Conservation (phyloP, 148 eudicot species). For the Nyssa sinensis region DNA sequence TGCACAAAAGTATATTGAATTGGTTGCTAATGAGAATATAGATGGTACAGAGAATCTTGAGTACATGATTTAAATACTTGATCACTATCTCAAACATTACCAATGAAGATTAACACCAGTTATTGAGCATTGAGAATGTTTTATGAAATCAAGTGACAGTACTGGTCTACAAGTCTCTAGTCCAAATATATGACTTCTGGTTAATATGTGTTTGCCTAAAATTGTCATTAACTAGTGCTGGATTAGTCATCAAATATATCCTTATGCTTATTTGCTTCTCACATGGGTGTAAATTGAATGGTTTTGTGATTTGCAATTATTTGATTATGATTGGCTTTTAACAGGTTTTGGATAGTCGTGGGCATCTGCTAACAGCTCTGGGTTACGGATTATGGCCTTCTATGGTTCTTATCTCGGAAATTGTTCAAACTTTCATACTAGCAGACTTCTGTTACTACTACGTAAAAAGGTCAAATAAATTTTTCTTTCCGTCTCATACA, state of each 20-base stretch:
- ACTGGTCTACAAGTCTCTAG: neutral
- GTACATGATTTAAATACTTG: no score
- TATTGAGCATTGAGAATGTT: neutral
- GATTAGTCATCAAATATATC: neutral
- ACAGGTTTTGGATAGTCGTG: conserved; percentile 87
- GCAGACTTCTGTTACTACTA: conserved; percentile 98
- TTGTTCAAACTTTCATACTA: conserved; percentile 90
- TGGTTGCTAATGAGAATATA: neutral
- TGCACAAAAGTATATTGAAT: neutral
- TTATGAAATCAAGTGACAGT: neutral
- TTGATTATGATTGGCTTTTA: neutral
- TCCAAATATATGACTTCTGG: neutral
- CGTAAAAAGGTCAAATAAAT: conserved; percentile 59
- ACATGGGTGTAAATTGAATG: neutral
- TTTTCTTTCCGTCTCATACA: neutral
- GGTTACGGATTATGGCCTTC: conserved; percentile 94
- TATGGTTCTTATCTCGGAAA: conserved; percentile 80
- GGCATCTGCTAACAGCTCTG: conserved; percentile 75
- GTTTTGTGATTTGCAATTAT: neutral
- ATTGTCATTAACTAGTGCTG: neutral
- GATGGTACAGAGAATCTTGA: no score
- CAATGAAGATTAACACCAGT: neutral
- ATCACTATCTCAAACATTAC: no score
- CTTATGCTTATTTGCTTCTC: neutral
- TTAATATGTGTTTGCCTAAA: neutral